A percentile compares a stretch with the other conserved stretches of the same genome.
These are phyloP conservation scores for Obelidium mucronatum DNA, from an alignment of 192 early-diverging fungal genomes.

Conservation along the genomic window DNA sequence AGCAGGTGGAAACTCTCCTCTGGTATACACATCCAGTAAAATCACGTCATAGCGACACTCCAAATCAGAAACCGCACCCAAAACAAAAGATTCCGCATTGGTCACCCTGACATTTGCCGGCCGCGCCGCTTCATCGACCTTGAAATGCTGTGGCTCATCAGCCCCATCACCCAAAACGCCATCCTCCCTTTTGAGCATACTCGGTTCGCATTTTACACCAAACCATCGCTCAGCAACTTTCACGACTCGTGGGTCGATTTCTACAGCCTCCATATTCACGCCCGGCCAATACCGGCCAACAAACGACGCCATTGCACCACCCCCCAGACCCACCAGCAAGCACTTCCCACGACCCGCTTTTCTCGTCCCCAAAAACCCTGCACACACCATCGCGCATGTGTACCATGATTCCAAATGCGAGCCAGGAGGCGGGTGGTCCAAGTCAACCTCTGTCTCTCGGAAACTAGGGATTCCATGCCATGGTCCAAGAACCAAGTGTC, in stretches of 20 bases:
- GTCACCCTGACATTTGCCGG: constrained; percentile 18
- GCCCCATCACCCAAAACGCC: constrained; percentile 18
- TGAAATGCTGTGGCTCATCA: constrained; percentile 36
- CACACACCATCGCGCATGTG: constrained; percentile 34
- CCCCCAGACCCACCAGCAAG: constrained; percentile 34
- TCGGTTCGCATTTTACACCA: constrained; percentile 34
- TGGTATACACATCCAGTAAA: constrained; percentile 39
- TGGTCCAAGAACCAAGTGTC: constrained; percentile 39
- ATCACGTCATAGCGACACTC: constrained; percentile 39
- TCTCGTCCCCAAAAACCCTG: constrained; percentile 23
- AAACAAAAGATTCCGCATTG: constrained; percentile 25
- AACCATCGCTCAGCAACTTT: constrained; percentile 40
- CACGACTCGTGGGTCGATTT: constrained; percentile 29
- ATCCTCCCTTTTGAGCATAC: not conserved
- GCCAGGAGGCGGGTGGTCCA: constrained; percentile 37
- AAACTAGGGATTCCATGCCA: constrained; percentile 39
- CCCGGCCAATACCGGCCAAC: constrained; percentile 32
- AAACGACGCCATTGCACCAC: constrained; percentile 37
- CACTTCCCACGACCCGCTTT: constrained; percentile 28
- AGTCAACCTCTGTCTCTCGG: constrained; percentile 38
- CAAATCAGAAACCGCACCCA: constrained; percentile 1
- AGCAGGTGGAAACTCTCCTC: constrained; percentile 27
- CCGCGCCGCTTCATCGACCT: constrained; percentile 5
- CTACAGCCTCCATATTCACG: constrained; percentile 31
- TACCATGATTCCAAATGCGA: constrained; percentile 41